Percentiles rank a stretch among this genome's conserved stretches.
Evolutionary conservation across 805 yeast species (phyloP).

Genomic region (Metschnikowia dekortorum): DNA sequence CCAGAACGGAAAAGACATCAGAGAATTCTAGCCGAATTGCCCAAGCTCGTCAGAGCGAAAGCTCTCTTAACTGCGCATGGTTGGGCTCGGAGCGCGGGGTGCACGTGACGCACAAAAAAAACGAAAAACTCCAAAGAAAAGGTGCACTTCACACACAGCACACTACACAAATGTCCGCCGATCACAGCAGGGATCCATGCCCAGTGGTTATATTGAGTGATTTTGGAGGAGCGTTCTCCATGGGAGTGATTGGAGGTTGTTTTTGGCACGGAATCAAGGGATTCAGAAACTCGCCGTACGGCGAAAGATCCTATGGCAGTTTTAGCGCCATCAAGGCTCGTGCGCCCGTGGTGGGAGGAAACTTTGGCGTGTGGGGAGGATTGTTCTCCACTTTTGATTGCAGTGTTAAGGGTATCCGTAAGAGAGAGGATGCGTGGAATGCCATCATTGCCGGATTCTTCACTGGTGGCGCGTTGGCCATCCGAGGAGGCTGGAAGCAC

Average conservation of each 20-base stretch:
- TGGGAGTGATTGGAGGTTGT: constrained; percentile 99
- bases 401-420: constrained; percentile 89
- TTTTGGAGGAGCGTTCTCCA: constrained; percentile 98
- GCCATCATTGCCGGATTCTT: constrained; percentile 97
- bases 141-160: neutral
- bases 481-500: constrained; percentile 98
- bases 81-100: neutral
- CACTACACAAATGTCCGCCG: constrained; percentile 65
- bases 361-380: constrained; percentile 99
- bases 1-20: too few species aligned
- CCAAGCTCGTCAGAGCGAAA: too few species aligned
- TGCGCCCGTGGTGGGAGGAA: constrained; percentile 98
- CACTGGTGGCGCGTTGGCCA: constrained; percentile 96
- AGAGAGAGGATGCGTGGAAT: constrained; percentile 98
- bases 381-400: constrained; percentile 94
- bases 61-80: too few species aligned
- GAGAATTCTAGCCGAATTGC: too few species aligned
- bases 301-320: constrained; percentile 91
- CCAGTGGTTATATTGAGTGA: constrained; percentile 94
- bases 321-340: constrained; percentile 87
- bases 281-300: constrained; percentile 94
- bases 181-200: constrained; percentile 98
- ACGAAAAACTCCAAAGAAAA: constrained; percentile 3
- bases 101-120: constrained; percentile 2
- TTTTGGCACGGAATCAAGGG: constrained; percentile 99